Conservation (phyloP, 257 asterid species). For the Eucommia ulmoides region DNA sequence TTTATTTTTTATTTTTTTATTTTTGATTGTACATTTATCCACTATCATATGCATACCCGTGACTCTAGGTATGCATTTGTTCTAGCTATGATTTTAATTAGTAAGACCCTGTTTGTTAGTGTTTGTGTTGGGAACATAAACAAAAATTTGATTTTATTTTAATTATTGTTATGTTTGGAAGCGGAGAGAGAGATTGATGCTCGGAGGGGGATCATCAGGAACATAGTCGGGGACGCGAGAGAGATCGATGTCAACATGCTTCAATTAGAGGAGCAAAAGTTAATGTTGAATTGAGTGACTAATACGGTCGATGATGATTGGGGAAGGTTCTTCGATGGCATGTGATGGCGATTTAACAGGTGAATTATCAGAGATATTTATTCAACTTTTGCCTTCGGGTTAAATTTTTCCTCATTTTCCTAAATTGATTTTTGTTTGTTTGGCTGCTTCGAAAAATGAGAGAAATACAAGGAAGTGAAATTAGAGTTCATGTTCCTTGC, state of each 20-base stretch:
- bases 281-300: constrained; percentile 60
- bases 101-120: too few relatives aligned
- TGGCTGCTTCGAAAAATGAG: background rate
- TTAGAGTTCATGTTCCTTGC: too few relatives aligned
- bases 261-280: constrained; percentile 40
- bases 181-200: too few relatives aligned
- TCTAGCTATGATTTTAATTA: too few relatives aligned
- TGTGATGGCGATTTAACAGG: constrained; percentile 80
- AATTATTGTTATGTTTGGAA: too few relatives aligned
- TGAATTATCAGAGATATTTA: constrained; percentile 1
- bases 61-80: too few relatives aligned
- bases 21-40: too few relatives aligned
- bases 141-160: too few relatives aligned
- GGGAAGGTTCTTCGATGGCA: constrained; percentile 68
- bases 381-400: background rate
- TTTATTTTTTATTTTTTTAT: too few relatives aligned
- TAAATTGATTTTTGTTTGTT: background rate
- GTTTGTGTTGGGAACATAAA: too few relatives aligned
- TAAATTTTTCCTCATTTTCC: background rate
- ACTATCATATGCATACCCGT: too few relatives aligned
- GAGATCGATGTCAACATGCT: constrained; percentile 63
- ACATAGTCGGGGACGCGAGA: constrained; percentile 55
- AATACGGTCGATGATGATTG: constrained; percentile 66
- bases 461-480: background rate
- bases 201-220: constrained; percentile 66